Conservation (phyloP, 148 eudicot species). For the Vaccinium corymbosum region DNA sequence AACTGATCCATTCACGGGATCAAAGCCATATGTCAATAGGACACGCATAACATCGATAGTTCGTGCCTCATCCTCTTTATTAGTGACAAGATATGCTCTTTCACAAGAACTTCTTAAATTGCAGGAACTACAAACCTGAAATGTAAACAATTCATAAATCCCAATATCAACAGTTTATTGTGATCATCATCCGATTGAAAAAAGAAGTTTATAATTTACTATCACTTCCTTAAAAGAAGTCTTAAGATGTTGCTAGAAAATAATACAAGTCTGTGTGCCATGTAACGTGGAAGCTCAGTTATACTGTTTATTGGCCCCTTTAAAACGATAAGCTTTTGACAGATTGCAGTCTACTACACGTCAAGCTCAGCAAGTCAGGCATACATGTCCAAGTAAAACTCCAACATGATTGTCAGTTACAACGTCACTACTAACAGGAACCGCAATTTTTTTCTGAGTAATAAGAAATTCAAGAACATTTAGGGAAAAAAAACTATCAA, state of each 20-base stretch:
- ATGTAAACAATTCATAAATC: constrained; percentile 7
- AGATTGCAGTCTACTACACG: neutral
- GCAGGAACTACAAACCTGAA: constrained; percentile 93
- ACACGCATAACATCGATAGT: constrained; percentile 83
- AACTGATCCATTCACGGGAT: constrained; percentile 68
- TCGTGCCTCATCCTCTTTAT: constrained; percentile 95
- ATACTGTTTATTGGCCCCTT: neutral
- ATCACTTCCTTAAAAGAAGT: neutral
- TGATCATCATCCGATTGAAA: neutral
- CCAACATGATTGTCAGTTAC: neutral
- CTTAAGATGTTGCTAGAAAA: neutral
- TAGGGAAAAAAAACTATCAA: neutral
- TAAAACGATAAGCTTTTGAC: no score
- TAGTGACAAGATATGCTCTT: constrained; percentile 73
- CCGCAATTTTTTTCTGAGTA: neutral
- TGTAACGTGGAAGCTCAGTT: neutral
- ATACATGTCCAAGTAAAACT: neutral
- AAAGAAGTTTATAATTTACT: constrained; percentile 3
- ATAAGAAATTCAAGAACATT: neutral
- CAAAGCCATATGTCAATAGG: constrained; percentile 84
- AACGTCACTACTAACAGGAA: neutral
- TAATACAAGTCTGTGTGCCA: neutral
- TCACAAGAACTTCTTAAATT: constrained; percentile 82
- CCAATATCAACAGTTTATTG: neutral
- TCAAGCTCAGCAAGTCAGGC: neutral